Percentiles rank a stretch among this genome's conserved stretches.
phyloP scores from a whole-genome alignment of 2,329 filamentous ascomycete species.

The Magnaporthiopsis incrustans region DNA sequence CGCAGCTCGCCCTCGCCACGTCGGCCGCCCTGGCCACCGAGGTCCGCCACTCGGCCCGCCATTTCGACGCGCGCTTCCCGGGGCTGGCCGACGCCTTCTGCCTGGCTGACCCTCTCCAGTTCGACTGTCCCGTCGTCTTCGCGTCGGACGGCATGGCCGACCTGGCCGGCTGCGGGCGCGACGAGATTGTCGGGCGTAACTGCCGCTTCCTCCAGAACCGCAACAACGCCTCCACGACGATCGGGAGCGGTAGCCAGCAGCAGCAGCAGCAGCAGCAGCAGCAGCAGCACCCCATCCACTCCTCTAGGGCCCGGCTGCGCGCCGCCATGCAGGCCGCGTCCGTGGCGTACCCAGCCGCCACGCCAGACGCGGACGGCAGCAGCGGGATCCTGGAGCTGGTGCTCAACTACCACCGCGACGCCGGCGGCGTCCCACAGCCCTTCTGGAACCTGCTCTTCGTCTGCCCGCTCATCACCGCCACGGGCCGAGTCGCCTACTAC shows the following conservation, averaged over 20 bases:
- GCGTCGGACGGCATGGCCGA: slow-evolving; percentile 42
- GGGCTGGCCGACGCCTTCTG: slow-evolving; percentile 53
- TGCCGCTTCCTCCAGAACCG: slow-evolving; percentile 39
- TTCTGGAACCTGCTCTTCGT: slow-evolving; percentile 50
- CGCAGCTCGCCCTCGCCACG: slow-evolving; percentile 37
- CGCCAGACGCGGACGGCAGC: slow-evolving; percentile 12
- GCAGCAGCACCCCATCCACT: slow-evolving; percentile 25
- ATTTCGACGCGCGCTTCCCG: slow-evolving; percentile 10
- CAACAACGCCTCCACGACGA: too few relatives aligned
- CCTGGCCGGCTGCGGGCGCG: slow-evolving; percentile 37
- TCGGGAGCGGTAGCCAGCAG: slow-evolving; percentile 8
- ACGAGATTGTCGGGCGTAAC: slow-evolving; percentile 38
- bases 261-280: slow-evolving; percentile 19
- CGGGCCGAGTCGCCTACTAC: slow-evolving; percentile 41
- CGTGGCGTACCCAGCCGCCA: not conserved
- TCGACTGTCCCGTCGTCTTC: slow-evolving; percentile 42
- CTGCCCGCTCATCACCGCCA: slow-evolving; percentile 39
- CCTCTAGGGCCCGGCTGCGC: slow-evolving; percentile 28
- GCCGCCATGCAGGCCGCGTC: slow-evolving; percentile 21
- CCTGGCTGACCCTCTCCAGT: slow-evolving; percentile 42
- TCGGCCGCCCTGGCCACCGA: slow-evolving; percentile 34
- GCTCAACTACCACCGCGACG: slow-evolving; percentile 35
- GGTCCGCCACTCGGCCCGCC: slow-evolving; percentile 4
- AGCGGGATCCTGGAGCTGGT: slow-evolving; percentile 35
- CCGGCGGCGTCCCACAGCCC: slow-evolving; percentile 29